Evolutionary conservation across 2,329 filamentous ascomycete genomes (phyloP).

Genomic region (Diplodia scrobiculata): DNA sequence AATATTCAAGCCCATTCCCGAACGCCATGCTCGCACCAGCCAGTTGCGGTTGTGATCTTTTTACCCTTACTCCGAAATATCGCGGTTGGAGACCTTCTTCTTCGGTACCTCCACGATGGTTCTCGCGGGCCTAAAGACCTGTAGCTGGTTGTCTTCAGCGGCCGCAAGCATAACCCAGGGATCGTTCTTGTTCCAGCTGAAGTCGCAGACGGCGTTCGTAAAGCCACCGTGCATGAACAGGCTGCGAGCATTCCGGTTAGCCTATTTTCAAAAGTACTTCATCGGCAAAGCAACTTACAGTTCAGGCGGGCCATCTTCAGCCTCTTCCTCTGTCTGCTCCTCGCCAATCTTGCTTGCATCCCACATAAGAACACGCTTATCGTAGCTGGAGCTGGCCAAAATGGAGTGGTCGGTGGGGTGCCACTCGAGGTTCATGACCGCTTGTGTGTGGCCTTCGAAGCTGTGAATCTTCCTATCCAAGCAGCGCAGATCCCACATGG

Average conservation of each 20-base stretch:
- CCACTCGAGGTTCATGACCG: constrained; percentile 91
- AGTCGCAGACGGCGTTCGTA: constrained; percentile 94
- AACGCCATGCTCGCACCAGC: constrained; percentile 19
- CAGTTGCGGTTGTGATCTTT: neutral
- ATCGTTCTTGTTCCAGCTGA: constrained; percentile 96
- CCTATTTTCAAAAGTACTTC: neutral
- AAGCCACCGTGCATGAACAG: constrained; percentile 99
- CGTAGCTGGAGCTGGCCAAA: constrained; percentile 87
- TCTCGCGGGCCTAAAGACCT: constrained; percentile 65
- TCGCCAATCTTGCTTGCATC: constrained; percentile 88
- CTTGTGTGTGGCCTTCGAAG: constrained; percentile 82
- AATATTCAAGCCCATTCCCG: constrained; percentile 14
- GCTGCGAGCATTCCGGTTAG: constrained; percentile 47
- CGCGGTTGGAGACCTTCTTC: constrained; percentile 43
- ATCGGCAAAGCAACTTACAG: constrained; percentile 62
- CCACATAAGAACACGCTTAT: constrained; percentile 94
- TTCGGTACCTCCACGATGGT: constrained; percentile 43
- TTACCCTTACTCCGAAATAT: constrained; percentile 42
- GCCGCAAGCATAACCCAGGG: constrained; percentile 96
- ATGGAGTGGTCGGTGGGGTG: constrained; percentile 88
- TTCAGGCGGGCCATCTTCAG: constrained; percentile 91
- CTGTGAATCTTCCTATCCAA: constrained; percentile 87
- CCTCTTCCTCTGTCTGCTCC: constrained; percentile 92
- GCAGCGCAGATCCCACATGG: constrained; percentile 92
- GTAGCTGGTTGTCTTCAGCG: constrained; percentile 93